Conservation (phyloP, 176 grass and related monocot species). For the Oryza glaberrima region DNA sequence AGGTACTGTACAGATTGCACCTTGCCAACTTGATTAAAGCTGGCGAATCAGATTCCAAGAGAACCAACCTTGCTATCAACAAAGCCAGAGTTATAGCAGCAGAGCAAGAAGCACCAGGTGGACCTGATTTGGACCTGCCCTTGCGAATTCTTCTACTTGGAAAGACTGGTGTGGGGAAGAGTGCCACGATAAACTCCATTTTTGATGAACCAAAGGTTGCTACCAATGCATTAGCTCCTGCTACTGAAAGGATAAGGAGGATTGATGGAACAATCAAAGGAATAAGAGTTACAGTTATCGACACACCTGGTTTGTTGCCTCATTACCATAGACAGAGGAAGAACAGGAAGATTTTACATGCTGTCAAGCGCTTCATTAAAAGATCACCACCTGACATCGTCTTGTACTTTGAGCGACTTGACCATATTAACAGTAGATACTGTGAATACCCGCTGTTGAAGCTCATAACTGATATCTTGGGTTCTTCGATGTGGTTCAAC, state of each 20-base stretch:
- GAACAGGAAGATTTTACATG: slow-evolving; percentile 78
- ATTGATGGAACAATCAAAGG: slow-evolving; percentile 77
- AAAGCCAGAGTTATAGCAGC: slow-evolving; percentile 65
- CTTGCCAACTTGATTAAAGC: slow-evolving; percentile 74
- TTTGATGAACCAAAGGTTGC: slow-evolving; percentile 57
- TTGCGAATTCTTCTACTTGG: slow-evolving; percentile 75
- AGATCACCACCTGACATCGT: slow-evolving; percentile 79
- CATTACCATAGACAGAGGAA: slow-evolving; percentile 47
- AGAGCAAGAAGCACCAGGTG: slow-evolving; percentile 54
- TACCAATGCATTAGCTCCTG: slow-evolving; percentile 56
- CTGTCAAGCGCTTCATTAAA: slow-evolving; percentile 73
- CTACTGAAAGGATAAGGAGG: slow-evolving; percentile 60
- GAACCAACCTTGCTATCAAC: slow-evolving; percentile 55
- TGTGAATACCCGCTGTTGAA: slow-evolving; percentile 75
- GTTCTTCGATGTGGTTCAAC: slow-evolving; percentile 93
- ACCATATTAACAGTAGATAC: slow-evolving; percentile 62
- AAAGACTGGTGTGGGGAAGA: slow-evolving; percentile 76
- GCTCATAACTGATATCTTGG: slow-evolving; percentile 88
- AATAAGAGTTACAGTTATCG: slow-evolving; percentile 80
- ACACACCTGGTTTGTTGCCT: slow-evolving; percentile 80
- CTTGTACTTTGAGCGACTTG: slow-evolving; percentile 78
- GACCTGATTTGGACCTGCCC: slow-evolving; percentile 55
- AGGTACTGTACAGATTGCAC: slow-evolving; percentile 78
- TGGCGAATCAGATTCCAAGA: slow-evolving; percentile 63
- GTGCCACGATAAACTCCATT: slow-evolving; percentile 75